Conservation (phyloP, 495 filamentous ascomycete genomes). For the Annulohypoxylon bovei region DNA sequence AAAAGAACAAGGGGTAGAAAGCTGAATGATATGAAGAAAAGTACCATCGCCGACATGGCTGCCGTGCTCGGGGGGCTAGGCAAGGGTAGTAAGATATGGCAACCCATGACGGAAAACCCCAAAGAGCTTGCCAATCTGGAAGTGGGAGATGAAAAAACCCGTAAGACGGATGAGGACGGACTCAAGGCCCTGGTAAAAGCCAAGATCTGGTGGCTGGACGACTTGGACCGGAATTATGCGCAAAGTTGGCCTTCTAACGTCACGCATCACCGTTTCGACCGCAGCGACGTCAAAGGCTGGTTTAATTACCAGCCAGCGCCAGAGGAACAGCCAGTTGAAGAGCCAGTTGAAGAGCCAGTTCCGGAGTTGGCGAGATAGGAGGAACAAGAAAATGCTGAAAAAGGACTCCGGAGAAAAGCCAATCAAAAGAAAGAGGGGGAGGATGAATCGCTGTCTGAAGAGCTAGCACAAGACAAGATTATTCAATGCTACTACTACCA, state of each 20-base stretch:
- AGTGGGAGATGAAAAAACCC: constrained; percentile 42
- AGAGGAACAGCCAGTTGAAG: not conserved
- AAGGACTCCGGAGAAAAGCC: not conserved
- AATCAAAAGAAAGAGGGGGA: not conserved
- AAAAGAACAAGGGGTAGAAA: constrained; percentile 65
- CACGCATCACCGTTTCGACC: constrained; percentile 56
- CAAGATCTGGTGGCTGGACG: constrained; percentile 74
- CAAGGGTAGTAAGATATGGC: constrained; percentile 58
- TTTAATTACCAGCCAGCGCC: not conserved
- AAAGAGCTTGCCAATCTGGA: constrained; percentile 42
- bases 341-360: not conserved
- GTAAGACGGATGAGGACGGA: constrained; percentile 49
- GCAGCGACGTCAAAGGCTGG: not conserved
- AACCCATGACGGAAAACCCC: constrained; percentile 48
- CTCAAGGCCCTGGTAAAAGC: constrained; percentile 49
- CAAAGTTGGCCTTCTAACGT: constrained; percentile 75
- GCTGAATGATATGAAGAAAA: constrained; percentile 91
- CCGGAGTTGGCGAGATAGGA: not conserved
- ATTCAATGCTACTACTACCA: constrained; percentile 1
- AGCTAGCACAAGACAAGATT: not conserved
- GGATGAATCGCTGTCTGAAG: not conserved
- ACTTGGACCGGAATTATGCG: constrained; percentile 72
- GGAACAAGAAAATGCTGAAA: not conserved
- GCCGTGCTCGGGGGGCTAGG: constrained; percentile 70
- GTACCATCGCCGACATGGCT: constrained; percentile 85